Evolutionary conservation across 2,329 filamentous ascomycete species (phyloP).

Genomic region (Drechslerella dactyloides): DNA sequence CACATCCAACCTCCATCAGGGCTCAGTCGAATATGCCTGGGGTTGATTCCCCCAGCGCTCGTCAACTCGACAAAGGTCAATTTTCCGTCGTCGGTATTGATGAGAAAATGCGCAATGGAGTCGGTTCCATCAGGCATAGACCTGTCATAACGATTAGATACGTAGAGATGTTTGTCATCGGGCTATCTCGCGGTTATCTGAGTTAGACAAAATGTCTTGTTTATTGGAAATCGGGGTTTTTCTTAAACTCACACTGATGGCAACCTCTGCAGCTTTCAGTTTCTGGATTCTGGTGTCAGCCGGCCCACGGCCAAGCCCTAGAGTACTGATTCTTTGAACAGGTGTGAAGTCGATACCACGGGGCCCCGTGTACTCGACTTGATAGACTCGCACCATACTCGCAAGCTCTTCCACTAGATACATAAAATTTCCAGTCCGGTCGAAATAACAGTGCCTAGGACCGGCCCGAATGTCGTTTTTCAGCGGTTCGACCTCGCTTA

Average conservation of each 20-base stretch:
- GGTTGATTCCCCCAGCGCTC: slow-evolving; percentile 69
- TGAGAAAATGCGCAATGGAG: slow-evolving; percentile 68
- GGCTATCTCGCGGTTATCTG: slow-evolving; percentile 59
- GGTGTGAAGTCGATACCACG: slow-evolving; percentile 54
- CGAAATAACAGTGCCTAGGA: slow-evolving; percentile 70
- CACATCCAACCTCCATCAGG: slow-evolving; percentile 69
- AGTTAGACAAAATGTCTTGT: neutral
- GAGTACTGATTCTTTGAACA: slow-evolving; percentile 62
- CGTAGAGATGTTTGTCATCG: slow-evolving; percentile 68
- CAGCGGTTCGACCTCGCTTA: slow-evolving; percentile 61
- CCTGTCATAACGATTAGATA: slow-evolving; percentile 71
- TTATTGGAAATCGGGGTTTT: too few relatives aligned
- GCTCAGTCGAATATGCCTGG: slow-evolving; percentile 65
- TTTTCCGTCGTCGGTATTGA: slow-evolving; percentile 64
- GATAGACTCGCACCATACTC: slow-evolving; percentile 66
- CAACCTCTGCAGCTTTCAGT: slow-evolving; percentile 65
- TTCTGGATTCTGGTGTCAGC: slow-evolving; percentile 47
- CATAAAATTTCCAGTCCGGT: slow-evolving; percentile 58
- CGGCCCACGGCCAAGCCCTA: slow-evolving; percentile 57
- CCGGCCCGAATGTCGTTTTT: slow-evolving; percentile 65
- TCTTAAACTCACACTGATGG: slow-evolving; percentile 65
- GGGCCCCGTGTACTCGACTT: slow-evolving; percentile 63
- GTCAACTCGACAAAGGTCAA: slow-evolving; percentile 66
- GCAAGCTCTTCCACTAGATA: slow-evolving; percentile 69
- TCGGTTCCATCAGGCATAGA: slow-evolving; percentile 62